phyloP scores from a whole-genome alignment of 1,284 basidiomycete species.

The Omphalotus olearius region DNA sequence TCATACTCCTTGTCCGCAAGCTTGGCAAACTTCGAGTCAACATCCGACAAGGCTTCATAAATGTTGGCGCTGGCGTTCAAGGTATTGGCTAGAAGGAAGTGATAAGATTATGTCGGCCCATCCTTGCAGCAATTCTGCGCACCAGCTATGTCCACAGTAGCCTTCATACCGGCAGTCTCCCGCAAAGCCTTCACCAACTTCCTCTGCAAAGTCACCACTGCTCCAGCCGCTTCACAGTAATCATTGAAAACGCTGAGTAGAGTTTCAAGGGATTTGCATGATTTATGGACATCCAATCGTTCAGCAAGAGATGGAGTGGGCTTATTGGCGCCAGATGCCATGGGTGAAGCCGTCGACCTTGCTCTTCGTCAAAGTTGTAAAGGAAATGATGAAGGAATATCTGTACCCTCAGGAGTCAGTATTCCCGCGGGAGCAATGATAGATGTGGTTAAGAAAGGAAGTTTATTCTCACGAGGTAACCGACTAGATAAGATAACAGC shows the following conservation, averaged over 20 bases:
- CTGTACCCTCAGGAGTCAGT: too few species aligned
- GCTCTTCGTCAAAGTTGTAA: background rate
- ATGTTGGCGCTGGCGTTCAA: conserved; percentile 57
- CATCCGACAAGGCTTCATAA: conserved; percentile 64
- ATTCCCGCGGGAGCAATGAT: too few species aligned
- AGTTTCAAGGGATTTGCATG: conserved; percentile 69
- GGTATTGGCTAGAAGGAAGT: conserved; percentile 51
- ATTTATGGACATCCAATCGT: conserved; percentile 69
- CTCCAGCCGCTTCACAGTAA: conserved; percentile 65
- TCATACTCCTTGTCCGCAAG: conserved; percentile 72
- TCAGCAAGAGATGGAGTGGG: conserved; percentile 34
- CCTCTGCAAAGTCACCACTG: conserved; percentile 65
- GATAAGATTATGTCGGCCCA: background rate
- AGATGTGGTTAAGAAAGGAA: too few species aligned
- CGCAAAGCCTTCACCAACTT: conserved; percentile 65
- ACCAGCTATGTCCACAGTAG: conserved; percentile 61
- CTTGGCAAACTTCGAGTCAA: conserved; percentile 71
- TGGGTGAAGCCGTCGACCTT: background rate
- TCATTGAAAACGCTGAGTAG: conserved; percentile 65
- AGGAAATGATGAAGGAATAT: background rate
- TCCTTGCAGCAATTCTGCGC: conserved; percentile 19
- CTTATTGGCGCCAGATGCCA: conserved; percentile 14
- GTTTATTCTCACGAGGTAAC: too few species aligned
- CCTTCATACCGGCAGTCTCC: conserved; percentile 59
- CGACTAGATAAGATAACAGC: too few species aligned